Evolutionary conservation across 208 protist species (phyloP), one percentile per base, ranked within the genome.

Genomic region (Acanthamoeba sp.): DNA sequence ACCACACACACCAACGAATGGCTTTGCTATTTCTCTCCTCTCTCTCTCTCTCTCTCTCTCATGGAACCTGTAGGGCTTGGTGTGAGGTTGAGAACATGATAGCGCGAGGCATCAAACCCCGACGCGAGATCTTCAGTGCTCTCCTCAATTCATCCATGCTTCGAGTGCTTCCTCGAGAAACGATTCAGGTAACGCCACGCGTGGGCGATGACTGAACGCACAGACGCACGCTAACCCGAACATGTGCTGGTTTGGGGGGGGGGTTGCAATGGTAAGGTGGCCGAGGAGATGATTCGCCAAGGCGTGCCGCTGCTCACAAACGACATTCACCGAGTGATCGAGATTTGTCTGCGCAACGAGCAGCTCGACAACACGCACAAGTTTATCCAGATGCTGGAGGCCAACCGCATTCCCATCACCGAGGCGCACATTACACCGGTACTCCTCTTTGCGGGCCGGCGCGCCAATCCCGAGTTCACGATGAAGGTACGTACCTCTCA

Each of bases 291-390:
- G 71, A 20, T 80, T 2, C 36, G n/a, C 36, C 38, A 12, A 5
- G 71, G 36, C 18, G 22, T 80, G 9, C 16, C 34, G 32, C 22
- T 80, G 71, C 32, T n/a, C 38, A 5, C 6, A 7, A 45, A 48
- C 7, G 71, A 80, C 38, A 29, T 80, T 24, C 27, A 48, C 22
- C 36, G 48, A 7, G 71, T 80, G 36, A 4, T 80, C 38, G 20
- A 80, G 14, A 45, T 80, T 9, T 80, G 36, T 34, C 18, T 80
- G 29, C 71, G 71, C 18, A 80, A 80, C 71, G 71, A 80, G 71
- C 32, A 50, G 71, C 71, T 80, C 34, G 22, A 80, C 7, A 36
- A 38, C 7, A 3, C 48, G 27, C 7, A 50, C 22, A 38, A 45
- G 2, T 50, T 80, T 36, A 42, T 80, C 32, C 10, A 45, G 22